Base-by-base conservation (phyloP, 257 asterid species). In the Phtheirospermum japonicum region DNA sequence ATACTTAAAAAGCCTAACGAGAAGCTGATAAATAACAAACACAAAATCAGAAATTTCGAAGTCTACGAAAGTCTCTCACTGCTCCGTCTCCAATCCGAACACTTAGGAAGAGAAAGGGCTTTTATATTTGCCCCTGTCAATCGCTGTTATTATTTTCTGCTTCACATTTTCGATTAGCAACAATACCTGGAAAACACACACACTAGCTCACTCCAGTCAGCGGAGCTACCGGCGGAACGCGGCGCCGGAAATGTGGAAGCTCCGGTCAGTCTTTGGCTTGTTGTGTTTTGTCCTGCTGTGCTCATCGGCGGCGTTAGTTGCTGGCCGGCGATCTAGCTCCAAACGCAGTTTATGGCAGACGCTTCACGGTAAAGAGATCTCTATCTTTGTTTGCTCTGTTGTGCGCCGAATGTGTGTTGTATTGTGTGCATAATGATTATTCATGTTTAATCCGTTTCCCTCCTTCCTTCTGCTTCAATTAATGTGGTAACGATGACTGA, bases 241-340 rank as follows among this genome's bases (percentile, higher is more conserved):
- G 53, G 53, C 23, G 23, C 23, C 53, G 23, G 54, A 48, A 17
- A 48, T 48, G 54, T 48, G 3, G 54, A 48, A 48, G 26, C 54
- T 48, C 54, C 54, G 54, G 26, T 14, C 54, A 16, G 54, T 48
- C 26, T 48, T 48, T 18, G 54, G 54, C 18, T 48, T 48, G 20
- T 16, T 48, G 9, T 14, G 54, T 23, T 48, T 48, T 17, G 10
- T 16, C 54, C 26, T 48, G 12, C 20, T 48, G 5, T 48, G 28
- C 54, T 48, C 54, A 16, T 48, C 54, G 26, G 26, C 54, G 26
- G 54, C 54, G n/a, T 6, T 5, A 48, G 54, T 17, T 48, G 0
- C 54, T 19, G 54, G 54, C 52, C 20, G 13, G 52, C 23, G 52
- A 36, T 36, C 42, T 36, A 36, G 28, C 42, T 0, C 8, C 20